A percentile compares a stretch with the other conserved stretches of the same genome.
Evolutionary conservation across 768 basidiomycete species (phyloP).

Genomic region (Tricholoma matsutake): DNA sequence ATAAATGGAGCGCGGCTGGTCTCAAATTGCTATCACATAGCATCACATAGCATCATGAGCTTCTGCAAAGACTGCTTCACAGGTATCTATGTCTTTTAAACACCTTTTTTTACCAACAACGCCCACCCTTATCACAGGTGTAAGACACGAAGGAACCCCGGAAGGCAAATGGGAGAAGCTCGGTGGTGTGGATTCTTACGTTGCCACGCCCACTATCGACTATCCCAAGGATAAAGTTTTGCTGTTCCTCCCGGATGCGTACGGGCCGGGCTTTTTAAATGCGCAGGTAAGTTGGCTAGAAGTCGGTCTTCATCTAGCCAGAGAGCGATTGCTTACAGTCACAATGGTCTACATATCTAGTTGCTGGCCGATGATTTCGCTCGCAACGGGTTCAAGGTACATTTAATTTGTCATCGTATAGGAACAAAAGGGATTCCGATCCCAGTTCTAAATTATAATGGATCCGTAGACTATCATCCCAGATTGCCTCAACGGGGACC

Average conservation of each 20-base stretch:
- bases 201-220: constrained; percentile 47
- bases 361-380: neutral
- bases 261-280: constrained; percentile 48
- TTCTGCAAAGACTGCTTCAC: constrained; percentile 47
- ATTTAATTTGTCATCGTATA: neutral
- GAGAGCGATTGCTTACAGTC: too few species aligned
- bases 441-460: too few species aligned
- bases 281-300: constrained; percentile 30
- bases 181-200: constrained; percentile 47
- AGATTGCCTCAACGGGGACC: neutral
- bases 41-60: constrained; percentile 22
- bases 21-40: too few species aligned
- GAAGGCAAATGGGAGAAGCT: constrained; percentile 46
- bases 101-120: neutral
- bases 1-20: too few species aligned
- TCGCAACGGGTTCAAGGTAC: neutral
- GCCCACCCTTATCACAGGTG: constrained; percentile 32
- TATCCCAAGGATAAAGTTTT: constrained; percentile 55
- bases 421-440: neutral
- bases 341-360: neutral
- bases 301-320: neutral
- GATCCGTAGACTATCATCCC: too few species aligned
- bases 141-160: constrained; percentile 46
- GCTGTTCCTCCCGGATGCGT: constrained; percentile 51
- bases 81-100: constrained; percentile 38